Evolutionary conservation across 768 basidiomycete species (phyloP), one percentile per base, ranked within the genome.

Genomic region (Boletus tomentosulus): DNA sequence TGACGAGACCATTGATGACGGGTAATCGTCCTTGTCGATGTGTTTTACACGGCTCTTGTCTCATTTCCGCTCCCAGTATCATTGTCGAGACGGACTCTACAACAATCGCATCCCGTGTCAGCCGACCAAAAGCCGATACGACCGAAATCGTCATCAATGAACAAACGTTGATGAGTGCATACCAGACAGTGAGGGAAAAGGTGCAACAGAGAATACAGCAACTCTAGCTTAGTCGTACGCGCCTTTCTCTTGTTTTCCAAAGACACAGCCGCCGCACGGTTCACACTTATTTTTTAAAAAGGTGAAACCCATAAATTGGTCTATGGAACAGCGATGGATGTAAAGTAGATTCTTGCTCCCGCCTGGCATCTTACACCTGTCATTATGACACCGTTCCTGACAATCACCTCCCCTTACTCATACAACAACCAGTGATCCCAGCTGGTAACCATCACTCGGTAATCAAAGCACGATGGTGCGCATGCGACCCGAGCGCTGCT

Each of bases 61-160:
- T 60, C 61, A 68, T 54, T 3, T 39, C 57, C 44, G 45, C 39
- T 52, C 16, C 30, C 67, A 98, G 96, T 16, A 90, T 98, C 66
- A 95, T 98, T 59, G 86, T 98, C 19, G 96, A 98, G 72, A 98
- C 96, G 0, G 97, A 99, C 68, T 78, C 95, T 3, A 83, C 92
- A 1, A 89, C 95, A n/a, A 97, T 98, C 66, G 93, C 94, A 0
- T 92, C 93, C 31, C 76, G 97, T 50, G 97, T 98, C 49, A 95
- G 90, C 63, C 76, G 94, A 58, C 92, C 97, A 41, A 86, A 85
- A 58, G 87, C 96, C 15, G 97, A 98, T 70, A 86, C 95, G 48
- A 89, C 87, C 35, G 95, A 98, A 62, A 97, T 99, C 58, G 87
- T 95, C 57, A 96, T 99, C 78, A 98, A 99, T 77, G 97, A 99